Percentiles rank a stretch among this genome's conserved stretches.
phyloP scores from a whole-genome alignment of 2,329 filamentous ascomycete genomes.

The Arachnopeziza araneosa region DNA sequence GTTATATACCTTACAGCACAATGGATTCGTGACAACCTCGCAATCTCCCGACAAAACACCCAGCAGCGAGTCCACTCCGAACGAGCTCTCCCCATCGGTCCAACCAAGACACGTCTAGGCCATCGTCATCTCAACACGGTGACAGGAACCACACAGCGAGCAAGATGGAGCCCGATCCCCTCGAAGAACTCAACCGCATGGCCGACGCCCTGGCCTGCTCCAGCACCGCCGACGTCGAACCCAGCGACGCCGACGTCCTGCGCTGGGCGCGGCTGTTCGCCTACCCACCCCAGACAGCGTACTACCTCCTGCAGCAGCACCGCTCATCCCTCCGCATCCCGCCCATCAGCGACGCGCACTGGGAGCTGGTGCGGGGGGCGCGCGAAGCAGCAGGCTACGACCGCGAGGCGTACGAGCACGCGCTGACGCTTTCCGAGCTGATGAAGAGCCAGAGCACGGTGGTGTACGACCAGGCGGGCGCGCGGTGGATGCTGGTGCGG shows the following conservation, averaged over 20 bases:
- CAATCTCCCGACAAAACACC: too few species aligned
- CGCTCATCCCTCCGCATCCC: conserved; percentile 7
- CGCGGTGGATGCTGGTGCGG: conserved; percentile 5
- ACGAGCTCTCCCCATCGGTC: too few species aligned
- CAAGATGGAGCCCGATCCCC: conserved; percentile 1
- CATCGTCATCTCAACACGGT: too few species aligned
- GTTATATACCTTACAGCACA: too few species aligned
- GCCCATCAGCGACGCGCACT: conserved; percentile 8
- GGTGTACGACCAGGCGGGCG: conserved; percentile 7
- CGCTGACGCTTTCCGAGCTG: conserved; percentile 5
- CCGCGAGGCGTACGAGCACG: conserved; percentile 13
- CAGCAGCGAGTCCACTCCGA: too few species aligned
- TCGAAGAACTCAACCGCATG: conserved; percentile 12
- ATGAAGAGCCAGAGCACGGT: conserved; percentile 9
- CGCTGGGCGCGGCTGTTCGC: conserved; percentile 9
- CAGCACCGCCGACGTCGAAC: not conserved
- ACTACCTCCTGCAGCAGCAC: conserved; percentile 7
- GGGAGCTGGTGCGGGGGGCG: conserved; percentile 4
- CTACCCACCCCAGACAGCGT: conserved; percentile 6
- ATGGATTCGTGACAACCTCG: too few species aligned
- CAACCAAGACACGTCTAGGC: too few species aligned
- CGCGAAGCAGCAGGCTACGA: conserved; percentile 7
- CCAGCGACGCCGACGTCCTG: not conserved
- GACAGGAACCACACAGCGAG: too few species aligned
- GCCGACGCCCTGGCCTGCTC: conserved; percentile 2